Evolutionary conservation across 352 stramenopile species (phyloP).

Genomic region (Pythium vanterpoolii): DNA sequence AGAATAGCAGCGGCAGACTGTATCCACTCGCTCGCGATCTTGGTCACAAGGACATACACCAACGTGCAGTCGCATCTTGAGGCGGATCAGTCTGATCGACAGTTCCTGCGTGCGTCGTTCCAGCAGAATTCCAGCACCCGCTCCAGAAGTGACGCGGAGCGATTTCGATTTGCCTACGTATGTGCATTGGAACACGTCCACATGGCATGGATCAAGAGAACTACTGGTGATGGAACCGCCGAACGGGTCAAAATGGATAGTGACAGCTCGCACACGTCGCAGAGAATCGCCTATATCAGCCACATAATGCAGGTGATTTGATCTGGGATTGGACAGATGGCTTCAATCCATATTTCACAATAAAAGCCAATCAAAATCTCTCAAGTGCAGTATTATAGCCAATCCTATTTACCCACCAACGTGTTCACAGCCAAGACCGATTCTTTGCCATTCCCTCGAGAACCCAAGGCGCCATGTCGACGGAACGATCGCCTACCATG

Average conservation of each 20-base stretch:
- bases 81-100: too few relatives aligned
- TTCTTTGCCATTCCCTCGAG: not conserved
- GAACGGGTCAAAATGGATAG: too few relatives aligned
- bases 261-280: not conserved
- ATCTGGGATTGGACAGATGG: not conserved
- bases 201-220: too few relatives aligned
- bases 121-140: too few relatives aligned
- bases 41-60: too few relatives aligned
- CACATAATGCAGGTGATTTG: not conserved
- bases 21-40: too few relatives aligned
- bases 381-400: not conserved
- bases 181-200: too few relatives aligned
- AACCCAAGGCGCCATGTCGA: not conserved
- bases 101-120: too few relatives aligned
- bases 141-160: too few relatives aligned
- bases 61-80: too few relatives aligned
- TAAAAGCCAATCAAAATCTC: not conserved
- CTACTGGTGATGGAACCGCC: too few relatives aligned
- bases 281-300: not conserved
- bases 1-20: not conserved
- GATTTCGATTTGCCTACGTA: too few relatives aligned
- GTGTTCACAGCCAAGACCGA: not conserved
- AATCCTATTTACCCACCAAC: not conserved
- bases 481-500: constrained; percentile 13
- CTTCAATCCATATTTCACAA: not conserved